Evolutionary conservation across 495 filamentous ascomycete species (phyloP), one percentile per base, ranked within the genome.

Genomic region (Aspergillus taichungensis): DNA sequence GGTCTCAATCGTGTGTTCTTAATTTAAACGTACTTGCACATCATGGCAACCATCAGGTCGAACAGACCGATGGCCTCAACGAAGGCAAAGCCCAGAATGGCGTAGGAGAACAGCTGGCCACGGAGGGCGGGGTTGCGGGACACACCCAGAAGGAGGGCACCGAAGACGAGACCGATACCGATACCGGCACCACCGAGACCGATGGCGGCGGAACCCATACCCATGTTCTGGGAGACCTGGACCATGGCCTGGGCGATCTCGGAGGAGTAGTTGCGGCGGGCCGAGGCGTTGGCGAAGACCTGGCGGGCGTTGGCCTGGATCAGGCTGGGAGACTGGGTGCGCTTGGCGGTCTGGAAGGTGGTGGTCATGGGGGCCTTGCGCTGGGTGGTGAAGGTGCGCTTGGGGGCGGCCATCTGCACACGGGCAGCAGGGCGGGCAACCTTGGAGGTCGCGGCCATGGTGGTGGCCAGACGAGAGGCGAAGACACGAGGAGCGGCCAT

Each of bases 21-120:
- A 47, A 56, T 59, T 72, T 71, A 72, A 51, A 72, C 64, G 67
- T 71, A 72, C 77, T 85, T 85, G 79, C 79, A 80, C 83, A 87
- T 87, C 74, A 87, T 83, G 69, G 85, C 83, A 83, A 89, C 80
- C 85, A 91, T 91, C 60, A 91, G 81, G 64, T 87, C 84, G 84
- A 91, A 89, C 61, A 92, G 81, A 79, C 86, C 87, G 56, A 88
- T 92, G 75, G 87, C 87, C 69, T 92, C 87, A 65, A 87, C 86
- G 81, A 92, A 92, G 60, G 87, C 86, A 69, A 92, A 92, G 72
- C 86, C 86, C 62, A 92, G 73, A 83, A 92, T 88, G 77, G 87
- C 86, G 74, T 92, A 89, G 51, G 83, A 80, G 84, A 92, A 92
- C 57, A 92, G 84, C 76, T 90, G 85, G 61, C 84, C 85, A 71